Base-by-base conservation (phyloP, 83 land plant genomes). In the Diphasiastrum complanatum region DNA sequence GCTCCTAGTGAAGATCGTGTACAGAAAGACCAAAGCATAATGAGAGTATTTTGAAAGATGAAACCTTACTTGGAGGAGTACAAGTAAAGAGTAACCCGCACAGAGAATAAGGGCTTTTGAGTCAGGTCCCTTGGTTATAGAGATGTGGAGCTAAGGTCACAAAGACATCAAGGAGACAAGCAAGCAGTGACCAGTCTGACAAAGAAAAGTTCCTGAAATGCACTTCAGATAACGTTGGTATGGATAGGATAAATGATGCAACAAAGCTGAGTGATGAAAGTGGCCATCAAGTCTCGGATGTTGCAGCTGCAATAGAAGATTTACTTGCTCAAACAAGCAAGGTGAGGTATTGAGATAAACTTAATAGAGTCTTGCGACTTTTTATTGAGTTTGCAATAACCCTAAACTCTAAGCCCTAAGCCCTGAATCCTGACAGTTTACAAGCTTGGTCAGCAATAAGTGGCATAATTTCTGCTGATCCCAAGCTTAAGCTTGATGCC, bases 251-350 rank as follows among this genome's bases (percentile, higher is more conserved):
- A n/a, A n/a, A n/a, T n/a, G n/a, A n/a, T n/a, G n/a, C n/a, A n/a
- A n/a, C n/a, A n/a, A n/a, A n/a, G n/a, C n/a, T n/a, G n/a, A 18
- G 16, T 5, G 29, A n/a, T 3, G 65, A 66, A 26, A 45, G 35
- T 60, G 28, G 55, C 35, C 61, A 72, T 37, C 20, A 35, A 27
- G 63, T 65, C 76, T 60, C 83, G 62, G 89, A 82, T 75, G 79
- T 75, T 30, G 86, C 81, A 35, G 69, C 80, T 48, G 91, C 75
- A 0, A 85, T 85, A 33, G 91, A 82, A 58, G 91, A 75, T 45
- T 53, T 81, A 36, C 60, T 85, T 33, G 90, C 73, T 55, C 79
- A 81, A 62, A 75, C 91, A 18, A 74, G 62, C 29, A 81, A 81
- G 77, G 91, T 86, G 33, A 22, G 65, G n/a, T 59, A 11, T 28